These are phyloP conservation scores for Zalaria sp. DNA, from an alignment of 2,329 filamentous ascomycete species.

Conservation along the genomic window DNA sequence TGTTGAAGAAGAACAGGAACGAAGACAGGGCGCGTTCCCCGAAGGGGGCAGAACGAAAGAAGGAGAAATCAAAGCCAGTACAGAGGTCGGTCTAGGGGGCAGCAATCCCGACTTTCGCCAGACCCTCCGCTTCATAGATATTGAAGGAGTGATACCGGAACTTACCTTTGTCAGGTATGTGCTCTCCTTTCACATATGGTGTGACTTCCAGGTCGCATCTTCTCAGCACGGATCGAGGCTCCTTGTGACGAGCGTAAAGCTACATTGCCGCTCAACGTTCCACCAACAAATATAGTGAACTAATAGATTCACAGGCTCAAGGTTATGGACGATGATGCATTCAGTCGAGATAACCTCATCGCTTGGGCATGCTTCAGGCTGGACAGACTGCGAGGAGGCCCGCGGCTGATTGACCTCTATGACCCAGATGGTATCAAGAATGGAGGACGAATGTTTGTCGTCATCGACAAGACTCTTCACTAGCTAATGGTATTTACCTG, in stretches of 20 bases:
- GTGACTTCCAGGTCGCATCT: not conserved
- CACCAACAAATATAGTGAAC: too few relatives aligned
- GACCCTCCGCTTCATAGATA: constrained; percentile 27
- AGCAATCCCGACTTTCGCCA: constrained; percentile 32
- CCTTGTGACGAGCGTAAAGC: too few relatives aligned
- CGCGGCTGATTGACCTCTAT: constrained; percentile 62
- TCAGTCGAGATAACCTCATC: constrained; percentile 56
- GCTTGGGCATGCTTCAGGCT: constrained; percentile 84
- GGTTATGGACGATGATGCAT: constrained; percentile 73
- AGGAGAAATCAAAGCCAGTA: constrained; percentile 33
- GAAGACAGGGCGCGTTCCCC: constrained; percentile 24
- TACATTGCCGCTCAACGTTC: too few relatives aligned
- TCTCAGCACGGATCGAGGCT: not conserved
- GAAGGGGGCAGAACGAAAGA: constrained; percentile 39
- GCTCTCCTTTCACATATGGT: too few relatives aligned
- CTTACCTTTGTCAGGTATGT: constrained; percentile 35
- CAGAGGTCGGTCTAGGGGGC: constrained; percentile 26
- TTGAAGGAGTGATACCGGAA: constrained; percentile 29
- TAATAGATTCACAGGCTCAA: constrained; percentile 46
- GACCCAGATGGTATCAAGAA: constrained; percentile 53
- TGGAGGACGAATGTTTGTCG: constrained; percentile 58
- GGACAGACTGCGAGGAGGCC: constrained; percentile 63
- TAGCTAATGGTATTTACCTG: not conserved
- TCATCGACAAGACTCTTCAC: constrained; percentile 44
- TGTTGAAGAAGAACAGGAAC: constrained; percentile 51